Evolutionary conservation across 2,329 filamentous ascomycete species (phyloP), one percentile per base, ranked within the genome.

Genomic region (Pleomassaria siparia): DNA sequence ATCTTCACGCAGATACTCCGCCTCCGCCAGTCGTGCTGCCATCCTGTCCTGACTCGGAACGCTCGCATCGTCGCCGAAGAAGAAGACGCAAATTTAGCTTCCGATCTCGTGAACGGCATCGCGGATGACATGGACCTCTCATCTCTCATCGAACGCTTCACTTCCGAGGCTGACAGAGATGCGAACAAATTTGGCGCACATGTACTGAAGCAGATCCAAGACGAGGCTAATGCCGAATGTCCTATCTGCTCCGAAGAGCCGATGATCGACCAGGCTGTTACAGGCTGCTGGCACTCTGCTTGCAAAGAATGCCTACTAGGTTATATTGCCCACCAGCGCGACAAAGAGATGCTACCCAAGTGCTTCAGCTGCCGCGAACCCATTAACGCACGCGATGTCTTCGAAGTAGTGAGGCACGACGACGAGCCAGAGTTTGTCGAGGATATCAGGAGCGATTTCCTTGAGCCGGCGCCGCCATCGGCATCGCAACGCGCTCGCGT

Each of bases 1-100:
- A 96, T 99, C 53, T 96, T 99, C 66, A 92, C 94, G 0, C 94
- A 99, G 69, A 95, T 99, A 63, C 74, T 99, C 32, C 88, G 94
- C 2, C 82, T 99, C 8, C 85, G 94, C 1, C 94, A 99, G 64
- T 89, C 89, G 1, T 99, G 94, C 68, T 97, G 94, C 54, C 94
- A 99, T 68, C 94, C 94, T 0, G 76, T 92, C 2, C 79, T 99
- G 11, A 94, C 95, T 0, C 85, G 91, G 25, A 95, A 96, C 63
- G 86, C 87, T 58, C 84, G 86, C 2, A 77, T 96, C 4, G 86
- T 95, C 3, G 86, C 89, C 1, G 92, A 97, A 46, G 94, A 97
- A 70, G 86, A 90, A 60, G 88, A 91, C 50, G 90, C 89, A 0
- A 86, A 84, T 1, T 82, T 86, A 1, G 84, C 86, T 1, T 87